These are phyloP conservation scores for Magnusiomyces suaveolens DNA, from an alignment of 1,139 yeast genomes.

Conservation along the genomic window DNA sequence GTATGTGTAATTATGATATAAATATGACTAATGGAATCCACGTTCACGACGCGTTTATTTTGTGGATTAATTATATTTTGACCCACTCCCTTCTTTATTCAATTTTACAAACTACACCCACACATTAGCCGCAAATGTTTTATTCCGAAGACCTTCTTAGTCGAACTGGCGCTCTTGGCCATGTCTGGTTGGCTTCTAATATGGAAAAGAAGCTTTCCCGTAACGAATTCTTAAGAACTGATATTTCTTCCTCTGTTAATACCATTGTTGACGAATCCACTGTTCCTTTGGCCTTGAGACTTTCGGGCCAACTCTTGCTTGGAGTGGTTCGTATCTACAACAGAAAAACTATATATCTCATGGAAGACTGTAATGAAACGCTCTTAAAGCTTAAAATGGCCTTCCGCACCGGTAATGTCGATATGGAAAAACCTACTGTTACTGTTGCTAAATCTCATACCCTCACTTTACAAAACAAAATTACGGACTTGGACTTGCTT, in stretches of 20 bases:
- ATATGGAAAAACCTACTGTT: conserved; percentile 40
- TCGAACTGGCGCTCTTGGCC: conserved; percentile 75
- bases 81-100: neutral
- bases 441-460: conserved; percentile 47
- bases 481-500: conserved; percentile 66
- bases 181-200: conserved; percentile 90
- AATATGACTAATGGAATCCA: neutral
- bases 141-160: conserved; percentile 42
- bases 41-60: neutral
- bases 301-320: conserved; percentile 78
- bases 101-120: neutral
- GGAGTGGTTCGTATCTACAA: conserved; percentile 88
- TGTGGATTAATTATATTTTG: neutral
- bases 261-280: conserved; percentile 37
- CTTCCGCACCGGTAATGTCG: conserved; percentile 45
- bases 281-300: conserved; percentile 59
- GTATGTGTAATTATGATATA: neutral
- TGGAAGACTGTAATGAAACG: conserved; percentile 79
- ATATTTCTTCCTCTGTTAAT: conserved; percentile 58
- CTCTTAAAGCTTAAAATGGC: conserved; percentile 64
- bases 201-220: conserved; percentile 72
- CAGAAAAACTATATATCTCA: conserved; percentile 70
- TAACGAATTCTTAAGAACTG: conserved; percentile 63
- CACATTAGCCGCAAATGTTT: conserved; percentile 27
- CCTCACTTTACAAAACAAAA: conserved; percentile 62